phyloP scores from a whole-genome alignment of 1,139 yeast species.

The Chernovozyma aurita region DNA sequence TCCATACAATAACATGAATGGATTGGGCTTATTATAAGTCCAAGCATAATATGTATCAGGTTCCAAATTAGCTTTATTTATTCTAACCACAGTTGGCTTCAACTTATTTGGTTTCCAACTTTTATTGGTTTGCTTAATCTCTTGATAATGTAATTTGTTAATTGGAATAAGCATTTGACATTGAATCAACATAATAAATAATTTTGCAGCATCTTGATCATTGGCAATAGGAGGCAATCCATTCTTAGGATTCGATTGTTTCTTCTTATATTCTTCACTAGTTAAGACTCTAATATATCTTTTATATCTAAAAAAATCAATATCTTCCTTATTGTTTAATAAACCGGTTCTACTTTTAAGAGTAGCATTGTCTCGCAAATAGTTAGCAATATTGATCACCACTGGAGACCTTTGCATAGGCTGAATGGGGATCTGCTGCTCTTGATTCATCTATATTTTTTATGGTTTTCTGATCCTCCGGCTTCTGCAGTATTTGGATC shows the following conservation, averaged over 20 bases:
- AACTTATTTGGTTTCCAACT: constrained; percentile 65
- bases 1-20: constrained; percentile 61
- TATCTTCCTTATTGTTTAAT: constrained; percentile 58
- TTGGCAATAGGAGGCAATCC: constrained; percentile 54
- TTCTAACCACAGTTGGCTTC: constrained; percentile 65
- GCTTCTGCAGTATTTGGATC: not conserved
- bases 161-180: constrained; percentile 74
- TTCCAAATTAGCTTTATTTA: constrained; percentile 63
- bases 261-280: constrained; percentile 63
- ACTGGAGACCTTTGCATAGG: constrained; percentile 19
- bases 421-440: constrained; percentile 9
- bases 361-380: constrained; percentile 56
- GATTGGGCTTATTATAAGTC: constrained; percentile 78
- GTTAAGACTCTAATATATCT: constrained; percentile 75
- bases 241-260: constrained; percentile 49
- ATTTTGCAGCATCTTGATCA: constrained; percentile 55
- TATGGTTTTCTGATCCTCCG: constrained; percentile 9
- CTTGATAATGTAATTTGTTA: constrained; percentile 65
- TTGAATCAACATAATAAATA: constrained; percentile 66
- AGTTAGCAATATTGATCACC: constrained; percentile 60
- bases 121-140: constrained; percentile 60
- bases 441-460: too few relatives aligned
- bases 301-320: constrained; percentile 83
- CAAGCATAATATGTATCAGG: constrained; percentile 86
- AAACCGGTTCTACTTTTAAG: constrained; percentile 82